Percentiles rank a stretch among this genome's conserved stretches.
Evolutionary conservation across 352 stramenopile genomes (phyloP).

Genomic region (Elongisporangium anandrum): DNA sequence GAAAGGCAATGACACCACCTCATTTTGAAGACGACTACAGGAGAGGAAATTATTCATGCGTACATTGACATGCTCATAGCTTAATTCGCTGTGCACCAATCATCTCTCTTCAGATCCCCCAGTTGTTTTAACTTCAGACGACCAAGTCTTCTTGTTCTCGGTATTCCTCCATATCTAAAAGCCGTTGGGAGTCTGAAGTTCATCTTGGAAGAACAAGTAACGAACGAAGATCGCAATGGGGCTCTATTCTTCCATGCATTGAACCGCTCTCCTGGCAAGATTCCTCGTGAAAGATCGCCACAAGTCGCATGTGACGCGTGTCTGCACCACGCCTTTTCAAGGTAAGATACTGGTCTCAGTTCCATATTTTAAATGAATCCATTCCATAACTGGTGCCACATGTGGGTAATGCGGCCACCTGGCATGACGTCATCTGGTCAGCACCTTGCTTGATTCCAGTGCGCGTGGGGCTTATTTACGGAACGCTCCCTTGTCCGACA

Average conservation of each 20-base stretch:
- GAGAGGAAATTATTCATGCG: too few relatives aligned
- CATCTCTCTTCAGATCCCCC: background rate
- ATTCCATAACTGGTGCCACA: background rate
- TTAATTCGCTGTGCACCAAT: background rate
- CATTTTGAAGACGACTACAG: too few relatives aligned
- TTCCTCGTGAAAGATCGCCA: too few relatives aligned
- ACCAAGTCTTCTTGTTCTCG: background rate
- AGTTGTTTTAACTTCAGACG: background rate
- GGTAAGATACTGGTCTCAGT: too few relatives aligned
- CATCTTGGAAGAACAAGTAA: background rate
- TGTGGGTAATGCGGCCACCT: background rate
- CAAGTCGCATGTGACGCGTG: too few relatives aligned
- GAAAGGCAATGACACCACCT: too few relatives aligned
- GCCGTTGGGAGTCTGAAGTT: background rate
- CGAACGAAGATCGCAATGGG: background rate
- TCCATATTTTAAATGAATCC: background rate
- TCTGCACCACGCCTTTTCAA: too few relatives aligned
- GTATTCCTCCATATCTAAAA: background rate
- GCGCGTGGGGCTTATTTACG: background rate
- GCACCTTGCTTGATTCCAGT: background rate
- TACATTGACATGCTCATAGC: background rate
- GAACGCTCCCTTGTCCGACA: background rate
- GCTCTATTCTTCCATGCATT: background rate
- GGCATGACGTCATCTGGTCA: background rate
- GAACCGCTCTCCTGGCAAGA: background rate